Conservation (phyloP, 495 filamentous ascomycete genomes). For the Penicillium arizonense region DNA sequence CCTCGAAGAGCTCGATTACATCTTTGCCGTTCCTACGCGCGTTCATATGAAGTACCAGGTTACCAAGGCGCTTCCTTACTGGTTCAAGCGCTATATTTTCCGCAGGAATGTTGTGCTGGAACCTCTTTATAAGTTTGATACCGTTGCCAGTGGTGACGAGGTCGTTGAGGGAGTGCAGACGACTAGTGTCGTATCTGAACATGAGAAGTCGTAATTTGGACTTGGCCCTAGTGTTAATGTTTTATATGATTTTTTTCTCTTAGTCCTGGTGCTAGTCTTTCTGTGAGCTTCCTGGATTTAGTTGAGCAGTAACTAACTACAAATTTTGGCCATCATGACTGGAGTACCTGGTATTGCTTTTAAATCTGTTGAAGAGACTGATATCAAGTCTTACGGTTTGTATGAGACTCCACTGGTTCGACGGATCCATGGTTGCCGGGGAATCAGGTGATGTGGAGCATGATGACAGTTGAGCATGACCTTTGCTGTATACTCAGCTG, state of each 20-base stretch:
- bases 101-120: constrained; percentile 51
- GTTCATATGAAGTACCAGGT: constrained; percentile 65
- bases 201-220: background rate
- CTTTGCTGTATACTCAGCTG: too few species aligned
- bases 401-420: background rate
- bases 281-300: too few species aligned
- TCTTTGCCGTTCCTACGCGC: constrained; percentile 70
- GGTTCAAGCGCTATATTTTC: constrained; percentile 66
- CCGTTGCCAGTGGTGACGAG: constrained; percentile 12
- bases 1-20: constrained; percentile 81
- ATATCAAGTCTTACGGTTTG: too few species aligned
- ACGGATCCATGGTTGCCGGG: constrained; percentile 6
- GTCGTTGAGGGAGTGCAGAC: background rate
- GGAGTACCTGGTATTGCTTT: too few species aligned
- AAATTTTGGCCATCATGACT: too few species aligned
- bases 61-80: constrained; percentile 63
- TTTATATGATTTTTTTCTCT: background rate
- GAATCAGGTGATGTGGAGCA: constrained; percentile 7
- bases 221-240: background rate
- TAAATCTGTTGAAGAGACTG: too few species aligned
- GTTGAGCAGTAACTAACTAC: too few species aligned
- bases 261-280: background rate
- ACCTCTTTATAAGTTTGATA: constrained; percentile 65
- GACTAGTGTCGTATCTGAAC: constrained; percentile 4
- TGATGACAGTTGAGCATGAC: background rate